A percentile compares a stretch with the other conserved stretches of the same genome.
phyloP scores from a whole-genome alignment of 2,329 filamentous ascomycete species.

The Colletotrichum limetticola region DNA sequence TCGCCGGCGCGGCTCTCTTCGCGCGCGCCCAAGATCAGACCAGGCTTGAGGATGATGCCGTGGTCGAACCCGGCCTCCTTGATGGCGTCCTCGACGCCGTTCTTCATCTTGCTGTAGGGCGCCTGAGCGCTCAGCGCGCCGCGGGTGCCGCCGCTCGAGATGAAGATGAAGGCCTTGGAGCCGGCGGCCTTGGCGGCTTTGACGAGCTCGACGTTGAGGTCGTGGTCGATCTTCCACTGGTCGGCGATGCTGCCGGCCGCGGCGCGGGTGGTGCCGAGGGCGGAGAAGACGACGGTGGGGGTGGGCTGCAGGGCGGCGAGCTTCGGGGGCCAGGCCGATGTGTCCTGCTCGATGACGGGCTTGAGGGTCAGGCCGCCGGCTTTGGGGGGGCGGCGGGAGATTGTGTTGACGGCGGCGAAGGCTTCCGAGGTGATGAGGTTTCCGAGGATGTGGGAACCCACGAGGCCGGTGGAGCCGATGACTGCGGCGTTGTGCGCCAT shows the following conservation, averaged over 20 bases:
- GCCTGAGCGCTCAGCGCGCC: slow-evolving; percentile 53
- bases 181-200: slow-evolving; percentile 79
- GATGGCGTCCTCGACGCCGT: slow-evolving; percentile 84
- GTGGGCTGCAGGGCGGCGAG: slow-evolving; percentile 65
- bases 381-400: slow-evolving; percentile 73
- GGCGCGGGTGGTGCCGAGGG: slow-evolving; percentile 82
- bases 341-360: slow-evolving; percentile 75
- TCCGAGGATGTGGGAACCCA: slow-evolving; percentile 79
- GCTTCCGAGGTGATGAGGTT: slow-evolving; percentile 66
- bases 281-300: slow-evolving; percentile 77
- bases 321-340: slow-evolving; percentile 72
- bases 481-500: slow-evolving; percentile 45
- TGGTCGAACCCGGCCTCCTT: slow-evolving; percentile 79
- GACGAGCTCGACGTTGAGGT: slow-evolving; percentile 84
- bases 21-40: slow-evolving; percentile 78
- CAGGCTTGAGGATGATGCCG: slow-evolving; percentile 79
- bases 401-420: slow-evolving; percentile 68
- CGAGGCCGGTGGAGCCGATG: slow-evolving; percentile 74
- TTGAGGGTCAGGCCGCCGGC: slow-evolving; percentile 59
- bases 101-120: slow-evolving; percentile 79
- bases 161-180: slow-evolving; percentile 79
- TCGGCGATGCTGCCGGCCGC: slow-evolving; percentile 79
- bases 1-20: slow-evolving; percentile 70
- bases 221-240: slow-evolving; percentile 90
- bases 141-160: slow-evolving; percentile 68